phyloP scores from a whole-genome alignment of 2,329 filamentous ascomycete species.

The Endoconidiophora laricicola region DNA sequence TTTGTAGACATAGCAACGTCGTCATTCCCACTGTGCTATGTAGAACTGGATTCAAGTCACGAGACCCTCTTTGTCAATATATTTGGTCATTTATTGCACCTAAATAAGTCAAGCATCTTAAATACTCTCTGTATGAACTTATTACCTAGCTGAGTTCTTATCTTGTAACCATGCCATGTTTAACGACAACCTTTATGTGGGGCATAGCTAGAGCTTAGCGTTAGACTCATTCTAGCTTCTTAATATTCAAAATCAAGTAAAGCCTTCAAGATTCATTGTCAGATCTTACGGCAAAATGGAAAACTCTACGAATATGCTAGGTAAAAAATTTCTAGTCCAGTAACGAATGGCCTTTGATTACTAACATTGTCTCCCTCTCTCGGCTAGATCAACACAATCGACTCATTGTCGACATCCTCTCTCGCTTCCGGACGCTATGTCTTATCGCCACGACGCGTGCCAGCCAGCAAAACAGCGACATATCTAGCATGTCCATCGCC shows the following conservation, averaged over 20 bases:
- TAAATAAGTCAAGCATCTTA: no score
- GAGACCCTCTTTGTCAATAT: no score
- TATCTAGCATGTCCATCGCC: constrained; percentile 26
- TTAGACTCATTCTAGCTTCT: not conserved
- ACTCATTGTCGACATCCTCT: constrained; percentile 28
- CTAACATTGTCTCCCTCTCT: constrained; percentile 1
- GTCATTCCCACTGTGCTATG: no score
- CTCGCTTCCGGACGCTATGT: constrained; percentile 27
- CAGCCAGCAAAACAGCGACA: constrained; percentile 26
- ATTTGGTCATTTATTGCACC: no score
- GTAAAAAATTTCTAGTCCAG: constrained; percentile 15
- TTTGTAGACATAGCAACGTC: no score
- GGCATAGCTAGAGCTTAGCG: not conserved
- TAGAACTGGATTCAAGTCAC: no score
- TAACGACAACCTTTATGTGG: no score
- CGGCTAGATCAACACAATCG: constrained; percentile 27
- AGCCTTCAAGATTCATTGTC: no score
- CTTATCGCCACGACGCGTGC: constrained; percentile 24
- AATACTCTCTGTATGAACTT: no score
- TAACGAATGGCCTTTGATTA: not conserved
- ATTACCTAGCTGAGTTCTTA: no score
- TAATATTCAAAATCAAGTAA: no score
- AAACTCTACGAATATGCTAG: constrained; percentile 21
- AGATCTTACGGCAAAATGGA: constrained; percentile 7
- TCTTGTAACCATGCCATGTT: no score